Conservation (phyloP, 2,329 filamentous ascomycete species). For the Nannizzia gypsea region DNA sequence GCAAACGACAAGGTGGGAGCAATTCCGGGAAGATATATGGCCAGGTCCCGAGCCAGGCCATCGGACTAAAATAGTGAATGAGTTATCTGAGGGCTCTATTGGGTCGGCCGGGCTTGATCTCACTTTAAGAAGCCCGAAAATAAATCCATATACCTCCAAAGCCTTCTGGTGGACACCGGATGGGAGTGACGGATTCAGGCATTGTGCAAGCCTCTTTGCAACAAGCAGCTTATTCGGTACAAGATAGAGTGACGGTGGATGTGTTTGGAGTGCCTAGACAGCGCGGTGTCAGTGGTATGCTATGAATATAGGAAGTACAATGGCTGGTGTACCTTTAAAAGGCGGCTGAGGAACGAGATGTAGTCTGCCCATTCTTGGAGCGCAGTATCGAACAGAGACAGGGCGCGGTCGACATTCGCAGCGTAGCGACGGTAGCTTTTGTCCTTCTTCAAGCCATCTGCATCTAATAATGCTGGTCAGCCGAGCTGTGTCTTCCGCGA, state of each 20-base stretch:
- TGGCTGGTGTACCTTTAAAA: conserved; percentile 59
- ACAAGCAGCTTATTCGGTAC: conserved; percentile 75
- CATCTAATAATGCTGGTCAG: not conserved
- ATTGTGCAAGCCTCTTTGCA: conserved; percentile 87
- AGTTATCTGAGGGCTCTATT: conserved; percentile 16
- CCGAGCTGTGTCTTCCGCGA: not conserved
- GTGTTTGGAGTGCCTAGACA: conserved; percentile 71
- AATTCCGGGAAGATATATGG: conserved; percentile 79
- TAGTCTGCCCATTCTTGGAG: conserved; percentile 99
- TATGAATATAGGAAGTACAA: not conserved
- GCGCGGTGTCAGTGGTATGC: not conserved
- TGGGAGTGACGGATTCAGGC: conserved; percentile 80
- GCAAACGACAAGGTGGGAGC: conserved; percentile 86
- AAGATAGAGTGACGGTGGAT: conserved; percentile 56
- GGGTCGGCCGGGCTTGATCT: not conserved
- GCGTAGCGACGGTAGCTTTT: conserved; percentile 78
- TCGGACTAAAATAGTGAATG: conserved; percentile 39
- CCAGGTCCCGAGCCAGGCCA: conserved; percentile 67
- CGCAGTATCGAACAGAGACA: conserved; percentile 81
- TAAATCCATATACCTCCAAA: conserved; percentile 80
- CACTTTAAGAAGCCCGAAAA: conserved; percentile 75
- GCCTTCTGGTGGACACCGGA: conserved; percentile 97
- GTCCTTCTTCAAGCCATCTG: conserved; percentile 42
- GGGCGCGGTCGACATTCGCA: conserved; percentile 69
- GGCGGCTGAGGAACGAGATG: conserved; percentile 84